A percentile compares a stretch with the other conserved stretches of the same genome.
Conservation (phyloP, 495 filamentous ascomycete species). For the Penicillium canescens region DNA sequence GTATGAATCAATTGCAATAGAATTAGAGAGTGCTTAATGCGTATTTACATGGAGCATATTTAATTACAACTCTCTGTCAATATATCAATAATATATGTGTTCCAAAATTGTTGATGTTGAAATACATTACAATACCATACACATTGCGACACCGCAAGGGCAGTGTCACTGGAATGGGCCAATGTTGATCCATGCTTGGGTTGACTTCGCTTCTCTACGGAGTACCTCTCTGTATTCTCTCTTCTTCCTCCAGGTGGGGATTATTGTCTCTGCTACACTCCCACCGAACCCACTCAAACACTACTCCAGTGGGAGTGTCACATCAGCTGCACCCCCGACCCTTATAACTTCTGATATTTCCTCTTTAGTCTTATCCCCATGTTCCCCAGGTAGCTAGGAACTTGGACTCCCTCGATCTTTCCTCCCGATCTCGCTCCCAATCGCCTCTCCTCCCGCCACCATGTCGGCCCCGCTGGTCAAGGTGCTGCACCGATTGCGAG, state of each 20-base stretch:
- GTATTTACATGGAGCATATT: no score
- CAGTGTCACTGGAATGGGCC: conserved; percentile 37
- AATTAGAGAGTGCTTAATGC: no score
- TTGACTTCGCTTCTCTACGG: conserved; percentile 1
- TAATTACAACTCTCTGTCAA: neutral
- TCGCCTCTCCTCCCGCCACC: conserved; percentile 13
- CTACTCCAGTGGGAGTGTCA: conserved; percentile 31
- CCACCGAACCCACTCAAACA: conserved; percentile 28
- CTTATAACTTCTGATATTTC: conserved; percentile 19
- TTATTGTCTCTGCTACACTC: conserved; percentile 23
- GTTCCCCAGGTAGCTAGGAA: conserved; percentile 2
- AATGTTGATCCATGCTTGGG: conserved; percentile 42
- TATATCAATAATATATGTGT: neutral
- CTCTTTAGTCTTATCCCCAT: conserved; percentile 17
- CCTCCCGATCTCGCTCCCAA: neutral
- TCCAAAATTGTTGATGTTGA: neutral
- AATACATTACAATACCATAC: conserved; percentile 22
- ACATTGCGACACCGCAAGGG: conserved; percentile 31
- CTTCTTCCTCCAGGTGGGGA: conserved; percentile 11
- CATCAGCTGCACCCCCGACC: conserved; percentile 8
- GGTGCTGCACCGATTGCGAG: conserved; percentile 50
- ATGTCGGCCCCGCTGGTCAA: conserved; percentile 46
- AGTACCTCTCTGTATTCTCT: neutral
- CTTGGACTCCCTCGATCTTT: conserved; percentile 1
- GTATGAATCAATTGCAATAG: no score